Base-by-base conservation (phyloP, 179 eudicot species). In the Heliamphora pulchella region DNA sequence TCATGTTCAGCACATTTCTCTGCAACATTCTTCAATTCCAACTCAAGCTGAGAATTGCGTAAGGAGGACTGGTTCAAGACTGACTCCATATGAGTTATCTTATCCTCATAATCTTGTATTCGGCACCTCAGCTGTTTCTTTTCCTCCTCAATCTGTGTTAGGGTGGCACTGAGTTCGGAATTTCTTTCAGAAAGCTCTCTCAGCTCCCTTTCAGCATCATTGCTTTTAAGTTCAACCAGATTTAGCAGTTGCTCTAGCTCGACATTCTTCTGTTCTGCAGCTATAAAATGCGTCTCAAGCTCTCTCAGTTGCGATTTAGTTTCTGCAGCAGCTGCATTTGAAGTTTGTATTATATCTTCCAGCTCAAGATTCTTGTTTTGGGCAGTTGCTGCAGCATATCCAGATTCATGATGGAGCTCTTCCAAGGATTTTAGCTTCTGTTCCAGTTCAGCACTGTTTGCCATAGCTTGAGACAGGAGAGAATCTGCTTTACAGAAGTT, bases 371-470 rank as follows among this genome's bases (percentile, higher is more conserved):
- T 86, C 82, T 82, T 89, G 75, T 83, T 86, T 54, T 72, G 83
- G 11, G 89, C 84, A 43, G 86, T 85, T 7, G 81, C 74, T 17
- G 86, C 87, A 53, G 87, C 88, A 74, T 86, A 75, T 39, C 87
- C 85, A 8, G 92, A 86, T 81, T 90, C 89, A n/a, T 66, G 80
- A 80, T 88, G 89, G 74, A 88, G 89, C 59, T 84, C 91, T 79
- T 89, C 88, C 6, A 89, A 76, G 17, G 86, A 71, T 80, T 86
- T 86, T 78, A 86, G 66, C 82, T 87, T 89, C 86, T 89, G 75
- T 81, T 90, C 91, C 46, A 90, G 89, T 46, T 90, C 93, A 43
- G 79, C 84, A 79, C 76, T 84, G 76, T 86, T 85, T 66, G 80
- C 84, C 80, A 84, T 62, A 74, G 86, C 84, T 85, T 87, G 87